Evolutionary conservation across 768 basidiomycete species (phyloP).

Genomic region (Harrya chromipes): DNA sequence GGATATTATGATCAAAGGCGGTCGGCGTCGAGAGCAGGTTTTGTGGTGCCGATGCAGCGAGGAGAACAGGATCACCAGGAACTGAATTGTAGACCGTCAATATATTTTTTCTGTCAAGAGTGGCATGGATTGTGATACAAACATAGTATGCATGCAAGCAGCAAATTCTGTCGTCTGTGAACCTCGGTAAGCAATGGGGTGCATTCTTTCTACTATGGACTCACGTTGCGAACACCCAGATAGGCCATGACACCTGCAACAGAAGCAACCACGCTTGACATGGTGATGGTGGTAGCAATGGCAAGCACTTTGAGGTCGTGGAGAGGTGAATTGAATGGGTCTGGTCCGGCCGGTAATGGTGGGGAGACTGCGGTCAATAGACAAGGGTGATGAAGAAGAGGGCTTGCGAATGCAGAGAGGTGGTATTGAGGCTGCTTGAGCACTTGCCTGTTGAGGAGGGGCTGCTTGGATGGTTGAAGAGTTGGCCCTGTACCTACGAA

Average conservation of each 20-base stretch:
- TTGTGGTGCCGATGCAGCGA: not conserved
- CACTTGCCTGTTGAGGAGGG: no score
- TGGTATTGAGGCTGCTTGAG: no score
- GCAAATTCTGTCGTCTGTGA: conserved; percentile 59
- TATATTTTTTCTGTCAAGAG: conserved; percentile 51
- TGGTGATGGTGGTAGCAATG: conserved; percentile 60
- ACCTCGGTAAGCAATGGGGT: not conserved
- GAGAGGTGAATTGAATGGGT: conserved; percentile 48
- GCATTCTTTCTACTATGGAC: not conserved
- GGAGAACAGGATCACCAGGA: conserved; percentile 1
- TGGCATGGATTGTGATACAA: conserved; percentile 47
- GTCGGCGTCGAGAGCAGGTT: not conserved
- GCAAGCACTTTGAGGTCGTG: conserved; percentile 62
- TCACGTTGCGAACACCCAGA: conserved; percentile 55
- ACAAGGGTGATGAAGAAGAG: not conserved
- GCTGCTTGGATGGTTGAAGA: no score
- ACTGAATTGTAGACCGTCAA: conserved; percentile 34
- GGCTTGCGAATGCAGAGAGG: no score
- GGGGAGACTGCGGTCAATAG: not conserved
- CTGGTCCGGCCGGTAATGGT: conserved; percentile 6
- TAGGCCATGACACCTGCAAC: conserved; percentile 49
- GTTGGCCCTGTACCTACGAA: no score
- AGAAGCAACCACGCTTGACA: conserved; percentile 41
- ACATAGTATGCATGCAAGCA: conserved; percentile 48
- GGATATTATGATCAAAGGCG: conserved; percentile 33